A percentile compares a stretch with the other conserved stretches of the same genome.
These are phyloP conservation scores for Candida glaebosa DNA, from an alignment of 805 yeast species.

Conservation along the genomic window DNA sequence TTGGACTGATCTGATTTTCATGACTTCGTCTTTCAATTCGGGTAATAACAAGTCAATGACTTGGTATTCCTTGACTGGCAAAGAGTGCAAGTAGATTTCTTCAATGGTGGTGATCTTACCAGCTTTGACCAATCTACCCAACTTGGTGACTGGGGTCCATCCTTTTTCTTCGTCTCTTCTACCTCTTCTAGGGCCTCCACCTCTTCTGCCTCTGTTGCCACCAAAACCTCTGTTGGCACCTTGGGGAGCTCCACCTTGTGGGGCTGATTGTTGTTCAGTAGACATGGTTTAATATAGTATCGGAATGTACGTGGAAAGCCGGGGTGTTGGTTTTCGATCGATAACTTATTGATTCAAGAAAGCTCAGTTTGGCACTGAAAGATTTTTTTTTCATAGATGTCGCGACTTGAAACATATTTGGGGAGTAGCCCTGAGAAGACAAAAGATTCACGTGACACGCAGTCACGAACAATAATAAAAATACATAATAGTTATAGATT, in stretches of 20 bases:
- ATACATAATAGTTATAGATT: too few relatives aligned
- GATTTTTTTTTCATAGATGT: too few relatives aligned
- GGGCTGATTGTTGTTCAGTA: constrained; percentile 33
- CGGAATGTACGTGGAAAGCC: constrained; percentile 76
- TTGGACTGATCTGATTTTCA: constrained; percentile 99
- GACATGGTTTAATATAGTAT: constrained; percentile 42
- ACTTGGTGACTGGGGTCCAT: constrained; percentile 99
- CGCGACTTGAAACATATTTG: too few relatives aligned
- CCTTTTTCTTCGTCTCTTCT: constrained; percentile 94
- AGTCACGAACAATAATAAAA: too few relatives aligned
- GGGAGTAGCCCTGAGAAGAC: too few relatives aligned
- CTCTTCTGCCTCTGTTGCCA: constrained; percentile 64
- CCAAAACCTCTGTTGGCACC: constrained; percentile 35
- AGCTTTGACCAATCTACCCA: constrained; percentile 99
- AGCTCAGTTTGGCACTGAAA: too few relatives aligned
- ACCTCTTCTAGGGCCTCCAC: constrained; percentile 53
- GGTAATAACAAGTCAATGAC: constrained; percentile 96
- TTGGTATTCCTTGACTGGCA: constrained; percentile 99
- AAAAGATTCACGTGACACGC: too few relatives aligned
- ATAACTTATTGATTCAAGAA: constrained; percentile 26
- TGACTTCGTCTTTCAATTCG: constrained; percentile 94
- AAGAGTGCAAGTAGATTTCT: constrained; percentile 98
- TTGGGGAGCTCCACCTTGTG: constrained; percentile 34
- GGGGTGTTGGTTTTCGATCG: constrained; percentile 70
- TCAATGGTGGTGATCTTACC: constrained; percentile 95